Percentiles rank a stretch among this genome's conserved stretches.
These are phyloP conservation scores for Allium cepa DNA, from an alignment of 106 monocot species.

Conservation along the genomic window DNA sequence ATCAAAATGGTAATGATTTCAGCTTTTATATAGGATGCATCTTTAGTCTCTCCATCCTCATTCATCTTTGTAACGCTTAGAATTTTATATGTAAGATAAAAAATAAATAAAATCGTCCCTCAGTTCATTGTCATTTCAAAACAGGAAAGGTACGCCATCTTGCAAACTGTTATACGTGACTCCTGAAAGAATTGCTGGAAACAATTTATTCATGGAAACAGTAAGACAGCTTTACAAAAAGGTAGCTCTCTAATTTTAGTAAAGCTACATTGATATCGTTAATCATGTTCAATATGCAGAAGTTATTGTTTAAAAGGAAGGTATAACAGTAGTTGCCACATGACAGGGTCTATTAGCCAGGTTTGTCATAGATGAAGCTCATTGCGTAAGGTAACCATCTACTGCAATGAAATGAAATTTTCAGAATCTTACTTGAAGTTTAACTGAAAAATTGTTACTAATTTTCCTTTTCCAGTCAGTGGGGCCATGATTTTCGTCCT, in stretches of 20 bases:
- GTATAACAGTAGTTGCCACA: constrained; percentile 7
- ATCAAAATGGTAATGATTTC: too few relatives aligned
- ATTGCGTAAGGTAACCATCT: constrained; percentile 78
- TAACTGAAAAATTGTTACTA: neutral
- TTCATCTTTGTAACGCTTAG: too few relatives aligned
- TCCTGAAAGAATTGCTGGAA: constrained; percentile 88
- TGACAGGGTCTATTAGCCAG: constrained; percentile 76
- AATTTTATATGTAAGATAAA: too few relatives aligned
- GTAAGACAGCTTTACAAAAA: constrained; percentile 61
- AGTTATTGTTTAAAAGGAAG: constrained; percentile 3
- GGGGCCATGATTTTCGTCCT: constrained; percentile 99
- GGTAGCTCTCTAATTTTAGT: constrained; percentile 32
- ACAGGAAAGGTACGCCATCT: constrained; percentile 67
- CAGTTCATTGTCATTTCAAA: neutral
- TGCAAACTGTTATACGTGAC: constrained; percentile 96
- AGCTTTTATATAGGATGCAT: too few relatives aligned
- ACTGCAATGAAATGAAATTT: neutral
- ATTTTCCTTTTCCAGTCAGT: constrained; percentile 43
- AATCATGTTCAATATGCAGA: neutral
- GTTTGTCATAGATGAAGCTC: constrained; percentile 97
- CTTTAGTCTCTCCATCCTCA: too few relatives aligned
- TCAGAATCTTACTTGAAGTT: neutral
- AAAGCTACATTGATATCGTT: neutral
- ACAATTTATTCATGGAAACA: constrained; percentile 48
- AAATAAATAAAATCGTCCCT: too few relatives aligned